A percentile compares a stretch with the other conserved stretches of the same genome.
Conservation (phyloP, 2,329 filamentous ascomycete species). For the Rhinocladiella similis region DNA sequence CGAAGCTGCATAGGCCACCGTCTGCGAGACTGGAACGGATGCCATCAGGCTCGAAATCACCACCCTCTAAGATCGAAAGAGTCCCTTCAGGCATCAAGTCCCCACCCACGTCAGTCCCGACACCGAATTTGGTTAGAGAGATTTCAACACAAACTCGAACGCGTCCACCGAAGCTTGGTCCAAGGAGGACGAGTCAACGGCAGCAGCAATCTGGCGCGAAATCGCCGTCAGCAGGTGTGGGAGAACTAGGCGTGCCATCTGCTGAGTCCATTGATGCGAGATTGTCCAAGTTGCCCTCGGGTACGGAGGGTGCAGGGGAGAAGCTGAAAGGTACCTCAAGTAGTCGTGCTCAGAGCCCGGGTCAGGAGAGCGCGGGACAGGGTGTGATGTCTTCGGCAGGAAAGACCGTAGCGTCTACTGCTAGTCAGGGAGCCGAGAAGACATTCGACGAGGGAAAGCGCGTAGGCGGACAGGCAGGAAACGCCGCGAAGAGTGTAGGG, state of each 20-base stretch:
- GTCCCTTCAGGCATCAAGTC: constrained; percentile 6
- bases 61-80: not conserved
- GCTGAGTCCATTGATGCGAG: constrained; percentile 10
- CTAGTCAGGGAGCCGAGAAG: not conserved
- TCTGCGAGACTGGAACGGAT: no score
- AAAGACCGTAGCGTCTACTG: not conserved
- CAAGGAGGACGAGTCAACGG: constrained; percentile 14
- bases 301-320: not conserved
- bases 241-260: not conserved
- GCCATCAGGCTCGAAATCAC: constrained; percentile 2
- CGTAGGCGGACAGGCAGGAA: not conserved
- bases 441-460: not conserved
- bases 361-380: not conserved
- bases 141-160: constrained; percentile 7
- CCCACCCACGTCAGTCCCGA: constrained; percentile 17
- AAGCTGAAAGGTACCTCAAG: not conserved
- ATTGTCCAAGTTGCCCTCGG: constrained; percentile 5
- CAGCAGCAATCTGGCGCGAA: not conserved
- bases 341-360: not conserved
- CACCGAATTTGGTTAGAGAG: constrained; percentile 7
- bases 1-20: no score
- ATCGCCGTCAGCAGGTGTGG: not conserved
- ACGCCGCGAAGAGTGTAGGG: not conserved
- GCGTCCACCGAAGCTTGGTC: constrained; percentile 20
- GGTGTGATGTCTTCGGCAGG: no score